Percentiles rank a stretch among this genome's conserved stretches.
These are phyloP conservation scores for Mychonastes homosphaera DNA, from an alignment of 139 green algal species.

Conservation along the genomic window DNA sequence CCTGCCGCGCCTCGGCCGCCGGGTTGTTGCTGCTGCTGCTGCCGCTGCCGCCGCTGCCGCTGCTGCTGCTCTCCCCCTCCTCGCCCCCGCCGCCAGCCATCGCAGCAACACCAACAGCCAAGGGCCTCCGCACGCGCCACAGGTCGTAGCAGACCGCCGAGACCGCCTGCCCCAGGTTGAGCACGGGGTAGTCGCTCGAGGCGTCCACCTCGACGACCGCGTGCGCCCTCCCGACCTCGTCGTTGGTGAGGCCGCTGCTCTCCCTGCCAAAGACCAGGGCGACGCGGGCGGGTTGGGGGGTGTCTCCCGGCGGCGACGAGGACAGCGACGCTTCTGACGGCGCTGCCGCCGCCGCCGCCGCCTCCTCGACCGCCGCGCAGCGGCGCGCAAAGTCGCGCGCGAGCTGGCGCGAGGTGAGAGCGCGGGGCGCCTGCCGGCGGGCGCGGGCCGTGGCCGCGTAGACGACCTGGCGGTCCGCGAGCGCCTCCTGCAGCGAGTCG, in stretches of 20 bases:
- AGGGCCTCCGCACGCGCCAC: neutral
- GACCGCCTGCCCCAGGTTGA: slow-evolving; percentile 14
- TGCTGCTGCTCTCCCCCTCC: neutral
- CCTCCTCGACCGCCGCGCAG: neutral
- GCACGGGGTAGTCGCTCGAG: slow-evolving; percentile 3
- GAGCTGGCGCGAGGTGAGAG: neutral
- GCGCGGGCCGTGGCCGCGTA: slow-evolving; percentile 18
- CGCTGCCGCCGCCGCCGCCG: slow-evolving; percentile 9
- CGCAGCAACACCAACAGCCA: neutral
- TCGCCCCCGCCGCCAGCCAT: neutral
- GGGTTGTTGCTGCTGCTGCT: neutral
- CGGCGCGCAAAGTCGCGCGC: too few relatives aligned
- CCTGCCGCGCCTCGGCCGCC: neutral
- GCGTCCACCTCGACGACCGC: slow-evolving; percentile 7
- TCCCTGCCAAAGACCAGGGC: neutral
- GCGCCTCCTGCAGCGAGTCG: slow-evolving; percentile 3
- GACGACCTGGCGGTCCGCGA: slow-evolving; percentile 10
- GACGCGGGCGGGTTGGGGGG: neutral
- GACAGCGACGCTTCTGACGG: slow-evolving; percentile 17
- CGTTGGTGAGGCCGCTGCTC: neutral
- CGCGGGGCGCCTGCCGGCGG: neutral
- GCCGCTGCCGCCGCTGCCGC: neutral
- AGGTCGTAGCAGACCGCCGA: neutral
- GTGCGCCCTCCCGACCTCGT: too few relatives aligned
- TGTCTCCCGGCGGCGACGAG: slow-evolving; percentile 1